Base-by-base conservation (phyloP, 305 asterid genomes). In the Ruellia speciosa region DNA sequence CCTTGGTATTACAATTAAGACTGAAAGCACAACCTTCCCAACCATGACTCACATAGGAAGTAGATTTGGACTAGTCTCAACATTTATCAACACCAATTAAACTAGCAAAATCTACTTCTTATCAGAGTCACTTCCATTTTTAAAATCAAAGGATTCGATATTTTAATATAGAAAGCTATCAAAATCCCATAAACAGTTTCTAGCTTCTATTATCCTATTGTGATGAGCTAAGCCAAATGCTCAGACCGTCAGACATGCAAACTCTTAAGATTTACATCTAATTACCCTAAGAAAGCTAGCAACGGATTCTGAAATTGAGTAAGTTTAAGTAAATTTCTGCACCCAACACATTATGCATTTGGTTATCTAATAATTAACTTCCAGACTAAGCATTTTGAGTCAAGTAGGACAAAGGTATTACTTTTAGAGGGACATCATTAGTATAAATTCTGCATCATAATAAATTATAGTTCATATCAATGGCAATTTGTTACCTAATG, bases 401-500 rank as follows among this genome's bases (percentile, higher is more conserved):
- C 12, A 10, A 6, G 3, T 37, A 37, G 41, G 41, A 10, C 9
- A 37, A 37, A 37, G 12, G 12, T 10, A 37, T 6, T 6, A 37
- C 6, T 3, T 7, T 4, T 24, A 24, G 31, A 24, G 31, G 31
- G 31, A 24, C 31, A 24, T 2, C 31, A 24, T 24, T 24, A 24
- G 4, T 24, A 24, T 24, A 24, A 24, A 1, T 10, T 37, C 41
- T 37, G 41, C 41, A 37, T 37, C 5, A 19, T 5, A 52, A 28
- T 5, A 19, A 18, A 0, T 19, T n/a, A 9, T 11, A 19, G 1
- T 55, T 16, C 8, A 13, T 13, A 54, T 19, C 18, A 39, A 35
- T 9, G 14, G n/a, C n/a, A n/a, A 34, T 43, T 35, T 16, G 56
- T 33, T 82, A 90, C 97, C 97, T 85, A 62, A 85, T 71, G 62